phyloP scores from a whole-genome alignment of 2,329 filamentous ascomycete species.

The Dothideomycetidae sp. region DNA sequence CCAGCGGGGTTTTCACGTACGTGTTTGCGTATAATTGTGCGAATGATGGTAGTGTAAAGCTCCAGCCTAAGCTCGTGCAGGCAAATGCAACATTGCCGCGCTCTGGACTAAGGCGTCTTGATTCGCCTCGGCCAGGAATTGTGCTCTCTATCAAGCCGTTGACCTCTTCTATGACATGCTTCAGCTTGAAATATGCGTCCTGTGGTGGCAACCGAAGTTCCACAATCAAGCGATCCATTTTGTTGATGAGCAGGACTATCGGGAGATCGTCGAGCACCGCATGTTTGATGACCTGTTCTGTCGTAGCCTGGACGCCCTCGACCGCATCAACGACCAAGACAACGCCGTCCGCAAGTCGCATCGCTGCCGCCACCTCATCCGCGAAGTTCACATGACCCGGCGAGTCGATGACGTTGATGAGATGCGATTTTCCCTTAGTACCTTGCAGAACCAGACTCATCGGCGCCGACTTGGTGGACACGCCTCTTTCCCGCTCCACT shows the following conservation, averaged over 20 bases:
- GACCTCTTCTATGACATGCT: constrained; percentile 96
- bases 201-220: constrained; percentile 87
- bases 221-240: constrained; percentile 88
- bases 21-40: constrained; percentile 90
- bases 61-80: constrained; percentile 88
- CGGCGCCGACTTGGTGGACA: constrained; percentile 84
- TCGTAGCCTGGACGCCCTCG: constrained; percentile 97
- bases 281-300: constrained; percentile 93
- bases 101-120: constrained; percentile 74
- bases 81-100: constrained; percentile 98
- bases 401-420: constrained; percentile 90
- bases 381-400: constrained; percentile 98
- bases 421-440: constrained; percentile 84
- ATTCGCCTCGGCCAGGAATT: constrained; percentile 65
- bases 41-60: constrained; percentile 87
- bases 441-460: constrained; percentile 87
- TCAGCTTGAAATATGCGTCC: constrained; percentile 97
- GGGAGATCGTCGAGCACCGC: constrained; percentile 82
- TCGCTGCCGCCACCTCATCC: constrained; percentile 81
- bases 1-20: constrained; percentile 46
- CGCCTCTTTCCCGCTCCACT: constrained; percentile 72
- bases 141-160: constrained; percentile 89
- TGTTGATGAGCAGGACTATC: constrained; percentile 84
- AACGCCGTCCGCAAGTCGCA: constrained; percentile 80
- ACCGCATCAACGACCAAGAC: constrained; percentile 92